These are phyloP conservation scores for Populus hybrid DNA, from an alignment of 441 rosid genomes.

Conservation along the genomic window DNA sequence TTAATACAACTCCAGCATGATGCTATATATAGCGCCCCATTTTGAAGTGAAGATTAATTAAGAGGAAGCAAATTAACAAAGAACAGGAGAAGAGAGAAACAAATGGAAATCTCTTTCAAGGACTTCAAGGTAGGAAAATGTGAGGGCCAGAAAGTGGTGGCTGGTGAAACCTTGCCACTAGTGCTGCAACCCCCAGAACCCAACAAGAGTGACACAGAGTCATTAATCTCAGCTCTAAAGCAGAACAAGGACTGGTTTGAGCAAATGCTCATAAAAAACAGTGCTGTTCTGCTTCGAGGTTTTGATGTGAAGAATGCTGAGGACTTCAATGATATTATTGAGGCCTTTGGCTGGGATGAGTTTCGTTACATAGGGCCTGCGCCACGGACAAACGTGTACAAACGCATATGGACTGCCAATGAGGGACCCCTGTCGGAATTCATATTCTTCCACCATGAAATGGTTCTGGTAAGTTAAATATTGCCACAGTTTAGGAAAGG, in stretches of 20 bases:
- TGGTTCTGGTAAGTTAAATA: conserved; percentile 46
- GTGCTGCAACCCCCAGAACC: conserved; percentile 38
- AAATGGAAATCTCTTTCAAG: conserved; percentile 35
- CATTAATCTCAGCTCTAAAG: conserved; percentile 36
- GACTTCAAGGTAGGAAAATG: conserved; percentile 57
- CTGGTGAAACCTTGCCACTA: conserved; percentile 55
- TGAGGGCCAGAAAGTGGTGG: conserved; percentile 56
- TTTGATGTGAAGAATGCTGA: conserved; percentile 43
- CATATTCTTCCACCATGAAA: conserved; percentile 69
- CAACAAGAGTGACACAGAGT: conserved; percentile 23
- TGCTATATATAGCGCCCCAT: not conserved
- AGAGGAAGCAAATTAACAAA: not conserved
- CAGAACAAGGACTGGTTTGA: conserved; percentile 59
- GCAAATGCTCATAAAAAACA: conserved; percentile 49
- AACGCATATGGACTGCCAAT: conserved; percentile 67
- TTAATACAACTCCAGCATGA: not conserved
- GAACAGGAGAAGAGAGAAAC: not conserved
- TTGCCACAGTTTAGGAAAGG: not conserved
- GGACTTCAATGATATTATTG: conserved; percentile 57
- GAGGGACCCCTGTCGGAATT: conserved; percentile 70
- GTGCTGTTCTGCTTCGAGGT: conserved; percentile 59
- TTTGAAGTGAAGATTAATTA: not conserved
- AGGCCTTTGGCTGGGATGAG: conserved; percentile 57
- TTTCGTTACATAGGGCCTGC: conserved; percentile 61
- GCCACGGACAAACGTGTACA: conserved; percentile 48